phyloP scores from a whole-genome alignment of 768 basidiomycete genomes.

The Psilocybe sp. region DNA sequence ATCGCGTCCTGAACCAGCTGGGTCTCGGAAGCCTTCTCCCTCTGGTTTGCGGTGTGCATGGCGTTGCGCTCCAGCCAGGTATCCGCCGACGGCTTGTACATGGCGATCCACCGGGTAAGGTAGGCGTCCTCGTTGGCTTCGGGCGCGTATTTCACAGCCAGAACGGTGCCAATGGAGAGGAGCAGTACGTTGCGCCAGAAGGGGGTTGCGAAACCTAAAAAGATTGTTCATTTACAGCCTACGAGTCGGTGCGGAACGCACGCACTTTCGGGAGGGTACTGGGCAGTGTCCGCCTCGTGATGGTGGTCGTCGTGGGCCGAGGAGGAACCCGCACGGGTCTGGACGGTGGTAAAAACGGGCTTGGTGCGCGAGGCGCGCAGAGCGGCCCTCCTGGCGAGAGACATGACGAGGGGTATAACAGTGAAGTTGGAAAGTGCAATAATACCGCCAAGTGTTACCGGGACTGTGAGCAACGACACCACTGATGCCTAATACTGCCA shows the following conservation, averaged over 20 bases:
- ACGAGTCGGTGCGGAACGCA: not conserved
- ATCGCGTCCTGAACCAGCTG: slow-evolving; percentile 41
- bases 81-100: slow-evolving; percentile 51
- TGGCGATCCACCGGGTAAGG: slow-evolving; percentile 63
- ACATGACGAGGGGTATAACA: slow-evolving; percentile 30
- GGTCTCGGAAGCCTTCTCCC: slow-evolving; percentile 39
- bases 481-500: no score
- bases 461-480: not conserved
- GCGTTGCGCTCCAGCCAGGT: slow-evolving; percentile 56
- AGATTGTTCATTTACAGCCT: not conserved
- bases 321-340: slow-evolving; percentile 44
- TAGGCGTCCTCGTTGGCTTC: slow-evolving; percentile 56
- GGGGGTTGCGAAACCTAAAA: slow-evolving; percentile 56
- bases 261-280: slow-evolving; percentile 62
- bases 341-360: slow-evolving; percentile 22
- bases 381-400: slow-evolving; percentile 37
- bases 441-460: not conserved
- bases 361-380: slow-evolving; percentile 32
- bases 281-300: slow-evolving; percentile 31
- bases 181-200: slow-evolving; percentile 69
- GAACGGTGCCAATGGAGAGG: slow-evolving; percentile 44
- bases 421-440: not conserved
- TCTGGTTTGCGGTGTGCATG: slow-evolving; percentile 49
- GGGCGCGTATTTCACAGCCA: slow-evolving; percentile 70
- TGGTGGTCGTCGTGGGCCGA: slow-evolving; percentile 37